Base-by-base conservation (phyloP, 1,139 yeast species). In the Candida glucosophila region DNA sequence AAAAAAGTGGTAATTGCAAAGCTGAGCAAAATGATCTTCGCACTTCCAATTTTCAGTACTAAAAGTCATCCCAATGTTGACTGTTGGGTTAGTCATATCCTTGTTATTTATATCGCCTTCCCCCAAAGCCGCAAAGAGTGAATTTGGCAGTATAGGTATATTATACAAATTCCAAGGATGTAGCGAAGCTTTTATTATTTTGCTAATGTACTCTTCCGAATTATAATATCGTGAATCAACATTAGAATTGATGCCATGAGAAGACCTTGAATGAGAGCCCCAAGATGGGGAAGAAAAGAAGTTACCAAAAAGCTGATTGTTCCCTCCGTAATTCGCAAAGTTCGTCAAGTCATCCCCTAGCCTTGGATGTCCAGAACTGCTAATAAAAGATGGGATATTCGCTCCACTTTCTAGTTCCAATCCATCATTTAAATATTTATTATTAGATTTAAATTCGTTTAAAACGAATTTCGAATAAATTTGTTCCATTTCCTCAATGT, bases 241-340 rank as follows among this genome's bases (percentile, higher is more conserved):
- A 8, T 17, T 20, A 9, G 30, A 9, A 12, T 17, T 17, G 15
- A 14, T 25, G 14, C 16, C 15, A 24, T 30, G 35, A 18, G 26
- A 30, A 6, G 32, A 14, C n/a, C n/a, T n/a, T n/a, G n/a, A n/a
- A n/a, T n/a, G n/a, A n/a, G n/a, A n/a, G n/a, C n/a, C n/a, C n/a
- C n/a, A n/a, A n/a, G n/a, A n/a, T n/a, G n/a, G n/a, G n/a, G n/a
- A 73, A 90, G 93, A 72, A 93, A 82, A 71, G 82, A 93, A 77
- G 9, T 14, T n/a, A 12, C 14, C 17, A n/a, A 6, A 5, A 10
- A 14, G 14, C 8, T 8, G 11, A 17, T 31, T 22, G 20, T 38
- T 47, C 19, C 35, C 37, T 13, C 48, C 29, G 15, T 37, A 39
- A 22, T 39, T 41, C 22, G 50, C 51, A 25, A 36, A 44, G 23